Evolutionary conservation across 1,139 yeast genomes (phyloP).

Genomic region (Yamadazyma triangularis): DNA sequence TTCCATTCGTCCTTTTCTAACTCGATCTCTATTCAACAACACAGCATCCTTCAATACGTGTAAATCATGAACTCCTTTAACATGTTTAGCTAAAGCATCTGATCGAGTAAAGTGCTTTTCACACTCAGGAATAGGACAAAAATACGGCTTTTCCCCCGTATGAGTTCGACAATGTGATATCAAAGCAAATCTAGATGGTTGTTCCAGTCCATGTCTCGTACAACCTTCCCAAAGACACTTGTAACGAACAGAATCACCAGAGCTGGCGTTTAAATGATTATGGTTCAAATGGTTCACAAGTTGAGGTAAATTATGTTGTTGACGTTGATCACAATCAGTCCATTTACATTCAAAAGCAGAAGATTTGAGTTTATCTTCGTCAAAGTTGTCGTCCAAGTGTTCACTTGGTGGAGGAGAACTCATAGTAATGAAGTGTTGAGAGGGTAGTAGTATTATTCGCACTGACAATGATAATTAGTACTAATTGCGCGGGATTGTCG

Average conservation of each 20-base stretch:
- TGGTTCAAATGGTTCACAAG: constrained; percentile 31
- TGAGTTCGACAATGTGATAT: constrained; percentile 62
- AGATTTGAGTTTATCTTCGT: too few relatives aligned
- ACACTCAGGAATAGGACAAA: constrained; percentile 70
- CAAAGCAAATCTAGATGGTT: constrained; percentile 57
- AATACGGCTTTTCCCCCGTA: constrained; percentile 64
- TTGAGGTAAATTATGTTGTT: constrained; percentile 18
- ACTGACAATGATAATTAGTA: too few relatives aligned
- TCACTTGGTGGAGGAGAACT: too few relatives aligned
- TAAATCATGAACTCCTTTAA: constrained; percentile 57
- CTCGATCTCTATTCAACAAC: constrained; percentile 20
- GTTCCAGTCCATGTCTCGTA: constrained; percentile 47
- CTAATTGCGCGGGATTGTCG: too few relatives aligned
- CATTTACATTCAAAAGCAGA: constrained; percentile 32
- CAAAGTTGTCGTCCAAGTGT: too few relatives aligned
- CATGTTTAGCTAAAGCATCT: constrained; percentile 62
- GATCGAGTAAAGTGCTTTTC: constrained; percentile 54
- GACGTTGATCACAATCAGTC: constrained; percentile 24
- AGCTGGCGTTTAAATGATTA: constrained; percentile 18
- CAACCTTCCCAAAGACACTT: constrained; percentile 65
- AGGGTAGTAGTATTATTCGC: too few relatives aligned
- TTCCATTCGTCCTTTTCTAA: constrained; percentile 19
- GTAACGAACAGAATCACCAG: constrained; percentile 26
- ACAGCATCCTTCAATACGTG: constrained; percentile 35
- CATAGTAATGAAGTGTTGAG: too few relatives aligned